Conservation (phyloP, 129 eudicot genomes). For the Flaveria brownii region DNA sequence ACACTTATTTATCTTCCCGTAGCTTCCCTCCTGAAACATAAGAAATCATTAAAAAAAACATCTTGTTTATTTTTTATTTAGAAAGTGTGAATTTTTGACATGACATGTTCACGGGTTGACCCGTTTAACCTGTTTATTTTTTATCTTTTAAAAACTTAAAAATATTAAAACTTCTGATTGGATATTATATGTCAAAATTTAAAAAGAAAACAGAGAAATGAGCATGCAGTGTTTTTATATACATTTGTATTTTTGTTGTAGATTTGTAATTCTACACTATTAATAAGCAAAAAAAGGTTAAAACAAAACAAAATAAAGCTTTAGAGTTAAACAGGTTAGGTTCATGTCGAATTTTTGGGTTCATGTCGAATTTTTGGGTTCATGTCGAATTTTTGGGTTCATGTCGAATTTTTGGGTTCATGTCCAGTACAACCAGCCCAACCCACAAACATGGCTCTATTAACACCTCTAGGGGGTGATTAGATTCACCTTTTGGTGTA, state of each 20-base stretch:
- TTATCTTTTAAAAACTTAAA: no score
- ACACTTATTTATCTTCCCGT: constrained; percentile 84
- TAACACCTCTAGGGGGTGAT: not conserved
- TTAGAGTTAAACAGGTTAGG: not conserved
- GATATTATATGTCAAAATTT: not conserved
- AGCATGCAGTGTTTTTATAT: not conserved
- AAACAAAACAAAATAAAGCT: no score
- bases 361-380: no score
- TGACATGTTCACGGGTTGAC: not conserved
- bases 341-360: not conserved
- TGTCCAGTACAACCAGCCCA: not conserved
- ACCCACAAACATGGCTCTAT: not conserved
- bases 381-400: no score
- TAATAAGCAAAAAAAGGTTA: not conserved
- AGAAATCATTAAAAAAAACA: not conserved
- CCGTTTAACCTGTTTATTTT: not conserved
- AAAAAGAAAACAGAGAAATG: no score
- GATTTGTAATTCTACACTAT: not conserved
- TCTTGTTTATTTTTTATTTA: not conserved
- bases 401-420: no score
- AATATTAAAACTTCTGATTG: no score
- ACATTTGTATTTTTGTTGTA: not conserved
- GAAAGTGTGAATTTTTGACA: not conserved
- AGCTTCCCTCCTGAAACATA: constrained; percentile 71
- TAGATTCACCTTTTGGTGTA: no score